phyloP scores from a whole-genome alignment of 192 early-diverging fungal species.

The Spinellus fusiger region DNA sequence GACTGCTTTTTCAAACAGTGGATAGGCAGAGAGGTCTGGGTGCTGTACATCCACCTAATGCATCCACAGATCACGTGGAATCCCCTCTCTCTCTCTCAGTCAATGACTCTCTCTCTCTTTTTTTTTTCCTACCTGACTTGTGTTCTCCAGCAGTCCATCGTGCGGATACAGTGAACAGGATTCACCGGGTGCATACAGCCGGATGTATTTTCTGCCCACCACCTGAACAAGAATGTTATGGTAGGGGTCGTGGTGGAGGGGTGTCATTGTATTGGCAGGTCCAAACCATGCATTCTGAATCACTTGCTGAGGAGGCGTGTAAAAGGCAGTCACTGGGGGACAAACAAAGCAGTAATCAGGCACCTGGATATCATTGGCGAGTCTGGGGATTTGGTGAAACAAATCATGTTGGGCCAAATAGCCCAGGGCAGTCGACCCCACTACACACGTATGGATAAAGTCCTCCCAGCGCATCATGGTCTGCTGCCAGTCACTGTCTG shows the following conservation, averaged over 20 bases:
- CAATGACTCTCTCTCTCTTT: neutral
- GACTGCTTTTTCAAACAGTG: conserved; percentile 46
- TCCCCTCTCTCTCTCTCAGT: neutral
- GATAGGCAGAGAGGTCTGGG: conserved; percentile 50
- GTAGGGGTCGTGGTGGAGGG: conserved; percentile 77
- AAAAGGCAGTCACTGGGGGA: conserved; percentile 20
- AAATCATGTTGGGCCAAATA: conserved; percentile 90
- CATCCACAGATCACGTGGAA: too few relatives aligned
- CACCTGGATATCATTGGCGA: conserved; percentile 61
- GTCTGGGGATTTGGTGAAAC: conserved; percentile 65
- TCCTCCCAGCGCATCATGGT: conserved; percentile 63
- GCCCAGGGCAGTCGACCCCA: conserved; percentile 12
- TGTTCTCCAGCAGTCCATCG: conserved; percentile 56
- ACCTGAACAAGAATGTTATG: conserved; percentile 84
- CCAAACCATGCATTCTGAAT: conserved; percentile 78
- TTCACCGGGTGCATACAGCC: conserved; percentile 62
- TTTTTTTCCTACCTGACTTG: conserved; percentile 49
- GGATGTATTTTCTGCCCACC: conserved; percentile 74
- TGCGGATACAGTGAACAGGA: conserved; percentile 55
- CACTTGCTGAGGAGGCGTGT: conserved; percentile 37
- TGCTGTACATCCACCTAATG: conserved; percentile 66
- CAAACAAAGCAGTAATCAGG: conserved; percentile 68
- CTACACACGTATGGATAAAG: conserved; percentile 53
- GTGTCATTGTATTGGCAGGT: conserved; percentile 73
- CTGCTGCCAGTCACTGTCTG: conserved; percentile 71